These are phyloP conservation scores for Flaveria trinervia DNA, from an alignment of 129 eudicot species.

Conservation along the genomic window DNA sequence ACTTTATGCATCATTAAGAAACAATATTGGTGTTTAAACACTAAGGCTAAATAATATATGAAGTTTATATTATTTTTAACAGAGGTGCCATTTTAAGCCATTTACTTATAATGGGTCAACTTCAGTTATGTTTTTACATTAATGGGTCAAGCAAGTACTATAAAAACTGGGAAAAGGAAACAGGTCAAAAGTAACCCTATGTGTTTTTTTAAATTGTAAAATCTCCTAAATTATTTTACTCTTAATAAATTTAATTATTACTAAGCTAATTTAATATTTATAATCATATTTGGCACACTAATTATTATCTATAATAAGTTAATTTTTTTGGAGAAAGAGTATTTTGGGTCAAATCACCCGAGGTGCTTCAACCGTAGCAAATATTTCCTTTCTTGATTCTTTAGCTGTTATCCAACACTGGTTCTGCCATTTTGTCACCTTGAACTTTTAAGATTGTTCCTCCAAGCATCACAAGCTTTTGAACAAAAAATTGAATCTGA, in stretches of 20 bases:
- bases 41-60: background rate
- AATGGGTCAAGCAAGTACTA: background rate
- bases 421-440: background rate
- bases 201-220: background rate
- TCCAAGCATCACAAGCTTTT: background rate
- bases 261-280: background rate
- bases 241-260: no score
- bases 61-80: background rate
- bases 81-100: background rate
- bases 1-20: background rate
- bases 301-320: background rate
- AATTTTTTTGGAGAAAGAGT: background rate
- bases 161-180: background rate
- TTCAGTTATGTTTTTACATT: background rate
- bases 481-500: background rate
- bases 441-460: background rate
- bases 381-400: background rate
- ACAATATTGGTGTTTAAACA: conserved; percentile 2
- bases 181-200: background rate
- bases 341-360: background rate
- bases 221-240: background rate
- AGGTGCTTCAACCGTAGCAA: background rate
- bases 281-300: background rate
- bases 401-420: background rate
- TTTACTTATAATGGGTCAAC: background rate